Conservation (phyloP, 345 rosid genomes). For the Lepidium didymum region DNA sequence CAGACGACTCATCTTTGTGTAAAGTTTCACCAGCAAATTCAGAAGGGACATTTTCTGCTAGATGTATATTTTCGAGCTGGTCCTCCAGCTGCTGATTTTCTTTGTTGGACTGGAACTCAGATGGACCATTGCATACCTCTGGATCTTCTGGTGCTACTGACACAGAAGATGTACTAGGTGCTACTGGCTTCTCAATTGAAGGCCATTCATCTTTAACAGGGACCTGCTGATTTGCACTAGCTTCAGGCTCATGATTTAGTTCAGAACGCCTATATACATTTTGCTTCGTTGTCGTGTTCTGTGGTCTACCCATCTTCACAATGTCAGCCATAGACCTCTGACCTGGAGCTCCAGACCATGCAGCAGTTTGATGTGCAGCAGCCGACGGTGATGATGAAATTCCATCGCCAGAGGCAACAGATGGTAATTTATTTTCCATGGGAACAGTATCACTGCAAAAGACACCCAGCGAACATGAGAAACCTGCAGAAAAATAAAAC, state of each 20-base stretch:
- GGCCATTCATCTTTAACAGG: constrained; percentile 61
- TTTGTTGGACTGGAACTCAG: constrained; percentile 49
- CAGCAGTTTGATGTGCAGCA: constrained; percentile 66
- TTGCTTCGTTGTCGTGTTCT: constrained; percentile 34
- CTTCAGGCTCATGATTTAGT: constrained; percentile 33
- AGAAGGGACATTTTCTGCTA: constrained; percentile 43
- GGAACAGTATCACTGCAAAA: constrained; percentile 51
- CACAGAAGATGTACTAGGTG: constrained; percentile 36
- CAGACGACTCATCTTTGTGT: constrained; percentile 56
- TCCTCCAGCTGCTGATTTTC: constrained; percentile 43
- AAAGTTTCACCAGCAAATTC: constrained; percentile 52
- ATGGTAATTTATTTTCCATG: constrained; percentile 40
- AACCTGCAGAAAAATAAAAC: neutral
- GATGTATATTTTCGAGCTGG: constrained; percentile 46
- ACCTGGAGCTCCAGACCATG: constrained; percentile 75
- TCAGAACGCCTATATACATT: constrained; percentile 28
- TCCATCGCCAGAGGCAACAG: constrained; percentile 38
- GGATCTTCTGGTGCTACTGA: constrained; percentile 46
- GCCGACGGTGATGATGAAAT: constrained; percentile 44
- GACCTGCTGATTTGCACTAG: constrained; percentile 35
- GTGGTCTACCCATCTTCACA: constrained; percentile 96
- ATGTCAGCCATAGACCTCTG: constrained; percentile 95
- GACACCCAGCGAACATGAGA: constrained; percentile 24
- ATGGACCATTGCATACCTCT: constrained; percentile 39
- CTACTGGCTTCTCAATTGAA: constrained; percentile 50